Evolutionary conservation across 202 grass and related monocot genomes (phyloP).

Genomic region (Setaria italica): DNA sequence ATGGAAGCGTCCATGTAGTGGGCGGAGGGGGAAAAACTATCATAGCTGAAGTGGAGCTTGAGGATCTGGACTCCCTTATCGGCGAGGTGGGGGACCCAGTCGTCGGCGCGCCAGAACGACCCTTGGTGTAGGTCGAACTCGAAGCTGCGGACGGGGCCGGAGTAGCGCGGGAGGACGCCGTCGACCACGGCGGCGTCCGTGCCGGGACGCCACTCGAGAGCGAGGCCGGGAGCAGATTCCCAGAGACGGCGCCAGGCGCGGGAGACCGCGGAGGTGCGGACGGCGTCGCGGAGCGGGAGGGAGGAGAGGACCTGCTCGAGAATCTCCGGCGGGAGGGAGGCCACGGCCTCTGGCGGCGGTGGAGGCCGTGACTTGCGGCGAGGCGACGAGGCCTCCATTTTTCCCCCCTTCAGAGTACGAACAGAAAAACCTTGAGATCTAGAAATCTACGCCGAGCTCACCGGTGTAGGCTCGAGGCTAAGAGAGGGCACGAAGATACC

Average conservation of each 20-base stretch:
- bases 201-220: neutral
- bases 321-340: neutral
- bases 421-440: too few relatives aligned
- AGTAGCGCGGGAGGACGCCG: too few relatives aligned
- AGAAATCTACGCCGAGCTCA: too few relatives aligned
- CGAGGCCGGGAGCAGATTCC: neutral
- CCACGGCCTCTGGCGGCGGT: too few relatives aligned
- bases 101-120: too few relatives aligned
- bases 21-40: too few relatives aligned
- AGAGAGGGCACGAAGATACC: neutral
- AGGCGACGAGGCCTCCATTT: neutral
- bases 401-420: neutral
- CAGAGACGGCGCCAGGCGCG: conserved; percentile 22
- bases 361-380: neutral
- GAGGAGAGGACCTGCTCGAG: neutral
- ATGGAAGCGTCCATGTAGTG: neutral
- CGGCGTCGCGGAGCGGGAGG: conserved; percentile 8
- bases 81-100: too few relatives aligned
- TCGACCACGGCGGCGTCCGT: neutral
- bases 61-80: too few relatives aligned
- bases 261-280: conserved; percentile 19
- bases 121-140: too few relatives aligned
- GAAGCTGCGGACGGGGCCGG: too few relatives aligned
- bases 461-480: too few relatives aligned
- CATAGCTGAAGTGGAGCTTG: too few relatives aligned